Percentiles rank a stretch among this genome's conserved stretches.
Evolutionary conservation across 768 basidiomycete genomes (phyloP).

Genomic region (Gymnopilus junonius): DNA sequence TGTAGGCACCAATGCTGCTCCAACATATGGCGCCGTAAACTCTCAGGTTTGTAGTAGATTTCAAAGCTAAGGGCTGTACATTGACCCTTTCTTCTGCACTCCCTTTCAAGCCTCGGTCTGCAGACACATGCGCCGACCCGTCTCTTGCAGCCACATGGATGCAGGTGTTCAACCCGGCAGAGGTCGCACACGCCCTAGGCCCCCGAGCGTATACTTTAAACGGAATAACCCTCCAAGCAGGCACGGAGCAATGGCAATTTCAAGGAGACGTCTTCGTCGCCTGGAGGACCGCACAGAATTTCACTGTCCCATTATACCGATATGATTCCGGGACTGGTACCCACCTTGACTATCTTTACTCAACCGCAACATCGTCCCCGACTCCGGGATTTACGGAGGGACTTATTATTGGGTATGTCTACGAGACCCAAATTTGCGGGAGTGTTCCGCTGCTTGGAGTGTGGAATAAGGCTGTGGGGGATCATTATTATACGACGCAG

Average conservation of each 20-base stretch:
- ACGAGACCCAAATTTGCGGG: slow-evolving; percentile 14
- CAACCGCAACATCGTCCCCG: not conserved
- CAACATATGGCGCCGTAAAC: not conserved
- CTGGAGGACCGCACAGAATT: not conserved
- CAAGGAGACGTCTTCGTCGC: slow-evolving; percentile 2
- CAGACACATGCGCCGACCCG: not conserved
- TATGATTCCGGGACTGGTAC: not conserved
- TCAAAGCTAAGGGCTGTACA: not conserved
- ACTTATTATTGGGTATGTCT: slow-evolving; percentile 4
- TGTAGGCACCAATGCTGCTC: not conserved
- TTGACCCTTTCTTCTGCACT: not conserved
- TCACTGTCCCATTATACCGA: slow-evolving; percentile 2
- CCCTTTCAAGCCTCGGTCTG: not conserved
- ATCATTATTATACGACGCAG: slow-evolving; percentile 11
- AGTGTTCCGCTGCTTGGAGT: slow-evolving; percentile 8
- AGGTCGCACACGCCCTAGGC: not conserved
- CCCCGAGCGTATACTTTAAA: not conserved
- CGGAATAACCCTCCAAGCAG: not conserved
- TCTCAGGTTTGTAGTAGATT: not conserved
- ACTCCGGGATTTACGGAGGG: not conserved
- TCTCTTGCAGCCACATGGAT: not conserved
- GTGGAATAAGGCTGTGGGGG: not conserved
- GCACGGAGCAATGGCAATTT: not conserved
- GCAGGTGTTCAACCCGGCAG: not conserved
- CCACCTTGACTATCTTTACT: not conserved